Conservation (phyloP, 495 filamentous ascomycete genomes). For the Lasiosphaeria miniovina region DNA sequence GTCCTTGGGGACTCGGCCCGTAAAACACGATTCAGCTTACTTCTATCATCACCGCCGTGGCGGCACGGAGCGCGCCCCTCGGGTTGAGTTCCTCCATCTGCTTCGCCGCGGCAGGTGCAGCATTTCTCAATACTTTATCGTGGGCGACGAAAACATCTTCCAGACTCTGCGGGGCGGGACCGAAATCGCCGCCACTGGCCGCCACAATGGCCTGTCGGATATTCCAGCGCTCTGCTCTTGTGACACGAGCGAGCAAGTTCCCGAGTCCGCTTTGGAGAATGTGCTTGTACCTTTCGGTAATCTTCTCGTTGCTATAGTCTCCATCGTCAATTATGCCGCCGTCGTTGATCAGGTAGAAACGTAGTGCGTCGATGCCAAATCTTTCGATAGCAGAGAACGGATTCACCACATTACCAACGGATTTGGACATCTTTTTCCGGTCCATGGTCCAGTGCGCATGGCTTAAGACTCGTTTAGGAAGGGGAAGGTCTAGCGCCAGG, state of each 20-base stretch:
- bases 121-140: background rate
- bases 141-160: slow-evolving; percentile 5
- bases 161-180: background rate
- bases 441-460: slow-evolving; percentile 96
- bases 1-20: background rate
- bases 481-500: slow-evolving; percentile 77
- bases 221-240: slow-evolving; percentile 64
- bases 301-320: slow-evolving; percentile 75
- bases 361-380: slow-evolving; percentile 82
- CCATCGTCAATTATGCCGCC: slow-evolving; percentile 73
- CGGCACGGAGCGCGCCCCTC: slow-evolving; percentile 59
- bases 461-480: slow-evolving; percentile 78
- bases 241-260: slow-evolving; percentile 70
- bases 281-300: slow-evolving; percentile 76
- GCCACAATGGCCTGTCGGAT: slow-evolving; percentile 51
- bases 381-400: slow-evolving; percentile 88
- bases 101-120: slow-evolving; percentile 36
- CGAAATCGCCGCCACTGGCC: background rate
- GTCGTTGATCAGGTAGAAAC: slow-evolving; percentile 79
- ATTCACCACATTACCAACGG: slow-evolving; percentile 89
- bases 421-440: slow-evolving; percentile 91
- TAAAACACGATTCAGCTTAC: slow-evolving; percentile 26
- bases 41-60: slow-evolving; percentile 61
- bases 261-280: slow-evolving; percentile 70
- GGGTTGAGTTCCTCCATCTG: slow-evolving; percentile 67